Base-by-base conservation (phyloP, 192 early-diverging fungal species). In the Gamsiella multidivaricata region DNA sequence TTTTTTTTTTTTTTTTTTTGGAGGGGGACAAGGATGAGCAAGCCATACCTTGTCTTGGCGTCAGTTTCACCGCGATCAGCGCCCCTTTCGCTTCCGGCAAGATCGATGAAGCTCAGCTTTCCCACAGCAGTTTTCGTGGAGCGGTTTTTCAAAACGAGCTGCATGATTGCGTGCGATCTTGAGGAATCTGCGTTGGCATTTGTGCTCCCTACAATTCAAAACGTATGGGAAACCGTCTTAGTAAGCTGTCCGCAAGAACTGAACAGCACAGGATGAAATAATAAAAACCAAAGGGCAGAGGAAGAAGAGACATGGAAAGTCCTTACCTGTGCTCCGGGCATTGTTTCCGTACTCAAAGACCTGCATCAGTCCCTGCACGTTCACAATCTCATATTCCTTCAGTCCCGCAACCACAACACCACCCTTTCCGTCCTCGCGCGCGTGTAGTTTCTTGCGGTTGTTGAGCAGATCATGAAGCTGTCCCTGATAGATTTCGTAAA, bases 401-500 rank as follows among this genome's bases (percentile, higher is more conserved):
- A 98, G 68, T n/a, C 96, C 96, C 42, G 88, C 63, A 34, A 99
- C 95, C 70, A 93, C 90, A 36, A 99, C 98, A 71, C 96, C 92
- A 55, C 94, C 86, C 65, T 96, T 96, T 36, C 93, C 94, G 71
- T 99, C 98, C 81, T 99, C 98, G 46, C 97, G 88, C 18, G 97
- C 98, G 88, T 90, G 93, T n/a, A 98, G 81, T 65, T 86, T 86
- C 80, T 98, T 97, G 54, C 97, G 88, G 29, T 89, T 85, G 68
- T 96, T 95, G 26, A 99, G 86, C 57, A 99, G 80, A 69, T 99
- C 98, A 65, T 94, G 97, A 42, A 99, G 84, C 37, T 97, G 94
- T 22, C 95, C 93, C 80, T 97, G 94, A 79, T 99, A 99, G 59
- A 99, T 97, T 72, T 99, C 98, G 73, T 97, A 98, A 54, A 98